Evolutionary conservation across 352 stramenopile species (phyloP), one percentile per base, ranked within the genome.

Genomic region (Phytophthora aleatoria): DNA sequence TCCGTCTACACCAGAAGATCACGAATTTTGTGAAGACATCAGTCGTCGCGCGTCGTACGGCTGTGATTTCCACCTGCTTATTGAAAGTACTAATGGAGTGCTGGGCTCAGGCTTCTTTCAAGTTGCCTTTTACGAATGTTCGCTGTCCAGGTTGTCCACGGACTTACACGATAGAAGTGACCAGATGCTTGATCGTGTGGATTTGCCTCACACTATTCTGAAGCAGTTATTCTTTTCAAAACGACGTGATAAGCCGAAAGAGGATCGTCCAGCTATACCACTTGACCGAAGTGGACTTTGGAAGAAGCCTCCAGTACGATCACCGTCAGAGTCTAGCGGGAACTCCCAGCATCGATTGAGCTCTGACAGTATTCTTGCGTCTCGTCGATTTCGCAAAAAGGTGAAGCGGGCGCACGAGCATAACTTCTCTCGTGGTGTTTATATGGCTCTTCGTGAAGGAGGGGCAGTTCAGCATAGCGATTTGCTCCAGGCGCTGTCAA

Each of bases 351-450:
- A 20, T 67, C 64, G 35, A 75, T 36, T 67, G 12, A 61, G 39
- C 30, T 57, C 51, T 52, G 58, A 68, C 20, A 76, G 67, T 50
- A 53, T 73, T 52, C 62, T 85, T 27, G 71, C 72, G 2, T 82
- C 74, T 48, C 60, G 63, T 50, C 78, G 77, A 12, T 96, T 94
- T 58, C 76, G 83, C 43, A 92, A 93, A 57, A 89, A 91, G 43
- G 74, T 96, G 3, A 95, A 94, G 60, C 80, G 81, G 33, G 89
- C 87, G 0, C 89, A 96, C 45, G 87, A 96, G 44, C 85, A 94
- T 59, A 96, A 95, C 47, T 96, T 96, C 52, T 94, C 89, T 43
- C 83, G 87, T 50, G 89, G 87, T 47, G 85, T 96, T 30, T 95
- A 96, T 54, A 81, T 94, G 33, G 77, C 87, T 8, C 58, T 96